Base-by-base conservation (phyloP, 129 eudicot species). In the Chrysanthemum lavandulifolium region DNA sequence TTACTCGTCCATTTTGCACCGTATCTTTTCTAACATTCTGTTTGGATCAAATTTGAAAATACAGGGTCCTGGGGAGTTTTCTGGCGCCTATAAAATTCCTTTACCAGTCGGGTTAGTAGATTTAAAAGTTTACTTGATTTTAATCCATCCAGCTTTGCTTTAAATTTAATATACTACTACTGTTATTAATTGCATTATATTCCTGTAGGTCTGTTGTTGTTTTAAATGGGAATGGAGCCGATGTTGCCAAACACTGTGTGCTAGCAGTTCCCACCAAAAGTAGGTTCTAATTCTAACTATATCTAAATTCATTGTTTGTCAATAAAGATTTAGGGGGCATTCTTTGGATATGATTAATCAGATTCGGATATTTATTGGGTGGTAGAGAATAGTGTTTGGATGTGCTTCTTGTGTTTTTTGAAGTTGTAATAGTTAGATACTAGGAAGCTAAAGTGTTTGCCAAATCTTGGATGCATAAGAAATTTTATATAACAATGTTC, bases 191-290 rank as follows among this genome's bases (percentile, higher is more conserved):
- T 71, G 47, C 10, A 19, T 67, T 16, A 5, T 75, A 81, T 65
- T 73, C 10, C 23, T 70, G 31, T 85, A 94, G 99, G 69, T 90
- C 99, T 49, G 99, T 94, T 68, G 88, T 94, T 75, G 96, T 90
- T 16, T 43, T 94, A 16, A 94, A 88, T 40, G 97, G 97, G 21
- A 87, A 94, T 61, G 97, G 97, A 40, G 99, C 99, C 18, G 99
- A 94, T 74, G 81, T 90, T 18, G 97, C 99, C 13, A 94, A 94
- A 71, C 99, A 94, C 68, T 94, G 99, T 76, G 93, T 94, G 67
- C 99, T 97, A 13, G 95, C 96, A 15, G 97, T 94, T 68, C 92
- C 97, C 61, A 73, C 93, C 12, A 90, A 81, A 78, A 94, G n/a
- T n/a, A n/a, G 99, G 99, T 94, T 76, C 7, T 47, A 18, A 45